phyloP scores from a whole-genome alignment of 352 stramenopile genomes.

The Phytophthora multivora region DNA sequence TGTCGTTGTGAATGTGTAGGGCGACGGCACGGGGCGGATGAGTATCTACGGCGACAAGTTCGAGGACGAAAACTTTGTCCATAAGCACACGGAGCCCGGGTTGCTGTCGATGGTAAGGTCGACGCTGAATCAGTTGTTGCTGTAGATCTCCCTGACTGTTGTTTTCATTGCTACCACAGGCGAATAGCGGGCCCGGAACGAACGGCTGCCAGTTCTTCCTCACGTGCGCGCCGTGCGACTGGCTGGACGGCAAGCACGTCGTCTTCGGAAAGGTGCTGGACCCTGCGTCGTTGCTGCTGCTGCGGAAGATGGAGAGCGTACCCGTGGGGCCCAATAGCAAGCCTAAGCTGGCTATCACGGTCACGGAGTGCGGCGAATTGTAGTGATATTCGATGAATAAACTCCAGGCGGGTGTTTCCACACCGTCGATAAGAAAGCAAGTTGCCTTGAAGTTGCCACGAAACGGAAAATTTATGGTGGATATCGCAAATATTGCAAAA shows the following conservation, averaged over 20 bases:
- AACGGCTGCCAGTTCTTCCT: conserved; percentile 97
- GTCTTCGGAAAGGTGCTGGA: conserved; percentile 96
- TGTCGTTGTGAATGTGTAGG: conserved; percentile 38
- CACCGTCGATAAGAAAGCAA: neutral
- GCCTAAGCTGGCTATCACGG: conserved; percentile 84
- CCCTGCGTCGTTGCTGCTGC: conserved; percentile 78
- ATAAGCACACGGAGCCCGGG: conserved; percentile 83
- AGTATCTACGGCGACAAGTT: conserved; percentile 92
- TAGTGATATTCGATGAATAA: conserved; percentile 33
- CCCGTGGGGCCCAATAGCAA: conserved; percentile 83
- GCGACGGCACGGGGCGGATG: conserved; percentile 81
- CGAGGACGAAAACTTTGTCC: conserved; percentile 79
- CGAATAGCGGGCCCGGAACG: conserved; percentile 94
- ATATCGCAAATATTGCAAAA: no score
- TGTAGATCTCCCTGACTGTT: neutral
- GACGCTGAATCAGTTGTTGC: neutral
- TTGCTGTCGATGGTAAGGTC: conserved; percentile 78
- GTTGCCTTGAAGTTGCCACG: neutral
- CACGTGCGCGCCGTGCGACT: conserved; percentile 93
- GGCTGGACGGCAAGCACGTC: conserved; percentile 97
- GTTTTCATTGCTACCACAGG: conserved; percentile 38
- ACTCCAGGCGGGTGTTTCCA: neutral
- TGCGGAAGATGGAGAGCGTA: conserved; percentile 93
- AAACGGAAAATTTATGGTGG: neutral
- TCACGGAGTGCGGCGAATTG: conserved; percentile 91